Evolutionary conservation across 2,329 filamentous ascomycete species (phyloP).

Genomic region (Zasmidium citrigriseum): DNA sequence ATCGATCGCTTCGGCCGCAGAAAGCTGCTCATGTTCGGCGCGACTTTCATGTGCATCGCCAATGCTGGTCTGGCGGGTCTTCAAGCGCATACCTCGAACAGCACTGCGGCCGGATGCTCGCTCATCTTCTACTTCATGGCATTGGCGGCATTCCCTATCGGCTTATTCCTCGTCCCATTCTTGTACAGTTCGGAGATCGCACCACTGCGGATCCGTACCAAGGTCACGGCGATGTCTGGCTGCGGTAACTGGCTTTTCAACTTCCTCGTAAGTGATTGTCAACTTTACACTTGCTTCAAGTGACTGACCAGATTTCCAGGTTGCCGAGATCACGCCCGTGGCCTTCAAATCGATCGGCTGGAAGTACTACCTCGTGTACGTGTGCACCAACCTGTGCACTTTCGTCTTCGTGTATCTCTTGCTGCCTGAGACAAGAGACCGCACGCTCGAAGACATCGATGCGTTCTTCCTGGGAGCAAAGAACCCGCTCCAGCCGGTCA

Average conservation of each 20-base stretch:
- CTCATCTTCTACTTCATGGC: constrained; percentile 31
- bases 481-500: constrained; percentile 24
- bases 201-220: constrained; percentile 30
- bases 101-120: constrained; percentile 24
- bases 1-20: constrained; percentile 34
- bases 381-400: constrained; percentile 60
- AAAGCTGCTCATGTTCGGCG: constrained; percentile 29
- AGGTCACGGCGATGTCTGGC: constrained; percentile 41
- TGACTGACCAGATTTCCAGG: neutral
- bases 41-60: constrained; percentile 29
- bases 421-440: constrained; percentile 28
- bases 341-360: constrained; percentile 56
- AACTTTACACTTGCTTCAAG: neutral
- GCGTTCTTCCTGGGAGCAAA: constrained; percentile 28
- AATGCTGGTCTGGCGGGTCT: constrained; percentile 26
- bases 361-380: constrained; percentile 51
- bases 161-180: constrained; percentile 34
- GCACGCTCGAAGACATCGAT: constrained; percentile 33
- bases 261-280: constrained; percentile 17
- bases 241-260: constrained; percentile 64
- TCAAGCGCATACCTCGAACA: constrained; percentile 21
- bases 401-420: constrained; percentile 44
- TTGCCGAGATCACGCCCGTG: constrained; percentile 50
- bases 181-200: constrained; percentile 38
- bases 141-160: constrained; percentile 30